phyloP scores from a whole-genome alignment of 2,329 filamentous ascomycete genomes.

The Chaetomium sp. region DNA sequence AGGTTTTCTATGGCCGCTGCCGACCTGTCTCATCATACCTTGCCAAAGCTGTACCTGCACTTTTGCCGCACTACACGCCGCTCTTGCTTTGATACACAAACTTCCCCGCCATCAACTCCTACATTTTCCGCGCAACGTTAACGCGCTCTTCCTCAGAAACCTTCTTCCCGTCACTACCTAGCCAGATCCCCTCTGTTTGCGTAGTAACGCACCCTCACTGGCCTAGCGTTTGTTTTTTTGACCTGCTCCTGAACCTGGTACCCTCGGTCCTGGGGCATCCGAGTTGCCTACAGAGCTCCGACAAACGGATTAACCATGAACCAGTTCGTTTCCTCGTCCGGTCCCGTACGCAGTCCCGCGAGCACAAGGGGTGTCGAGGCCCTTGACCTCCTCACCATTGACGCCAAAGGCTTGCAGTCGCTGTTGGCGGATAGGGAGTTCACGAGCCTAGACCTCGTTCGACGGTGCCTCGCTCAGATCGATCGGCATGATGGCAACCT shows the following conservation, averaged over 20 bases:
- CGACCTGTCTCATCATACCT: not conserved
- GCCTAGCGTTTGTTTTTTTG: not conserved
- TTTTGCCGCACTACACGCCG: too few relatives aligned
- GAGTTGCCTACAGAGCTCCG: not conserved
- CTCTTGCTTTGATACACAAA: not conserved
- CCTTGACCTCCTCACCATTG: conserved; percentile 5
- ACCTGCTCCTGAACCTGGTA: not conserved
- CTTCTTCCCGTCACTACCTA: not conserved
- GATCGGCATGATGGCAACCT: conserved; percentile 1
- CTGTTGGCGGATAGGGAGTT: not conserved
- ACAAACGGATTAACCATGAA: not conserved
- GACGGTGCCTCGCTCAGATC: conserved; percentile 3
- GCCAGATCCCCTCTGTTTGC: not conserved
- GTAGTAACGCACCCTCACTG: not conserved
- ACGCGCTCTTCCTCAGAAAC: too few relatives aligned
- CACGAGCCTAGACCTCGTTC: conserved; percentile 1
- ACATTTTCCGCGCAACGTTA: too few relatives aligned
- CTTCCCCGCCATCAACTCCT: not conserved
- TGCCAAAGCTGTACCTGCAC: not conserved
- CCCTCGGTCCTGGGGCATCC: not conserved
- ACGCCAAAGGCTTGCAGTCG: conserved; percentile 3
- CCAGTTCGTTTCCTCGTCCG: not conserved
- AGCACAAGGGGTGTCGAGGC: not conserved
- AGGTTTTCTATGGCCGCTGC: not conserved
- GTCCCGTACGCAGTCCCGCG: not conserved